Base-by-base conservation (phyloP, 345 rosid species). In the Salix dunnii region DNA sequence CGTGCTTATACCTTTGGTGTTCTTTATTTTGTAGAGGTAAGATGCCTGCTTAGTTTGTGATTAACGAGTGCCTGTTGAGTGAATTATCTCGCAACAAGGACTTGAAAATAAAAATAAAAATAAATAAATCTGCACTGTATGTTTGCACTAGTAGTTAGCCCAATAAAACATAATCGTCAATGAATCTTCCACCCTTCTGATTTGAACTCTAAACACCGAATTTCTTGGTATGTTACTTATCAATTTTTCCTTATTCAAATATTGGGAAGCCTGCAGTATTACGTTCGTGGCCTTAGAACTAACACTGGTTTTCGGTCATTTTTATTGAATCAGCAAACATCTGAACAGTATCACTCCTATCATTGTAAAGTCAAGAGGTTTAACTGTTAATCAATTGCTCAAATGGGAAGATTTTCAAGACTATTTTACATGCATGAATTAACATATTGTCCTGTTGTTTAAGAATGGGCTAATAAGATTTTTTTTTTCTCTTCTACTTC, bases 1-100 rank as follows among this genome's bases (percentile, higher is more conserved):
- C 97, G 97, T 8, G 97, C 99, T 46, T 95, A 95, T 82, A 90
- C 97, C 40, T 92, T 92, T 8, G 97, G 99, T 53, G 96, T 90
- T 76, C 96, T 95, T 43, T 92, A 91, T 74, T 95, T 95, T 80
- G 99, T 95, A 8, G 99, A 95, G 97, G 97, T 49, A 42, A 35
- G 23, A 21, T 53, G 2, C 55, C 11, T 63, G 7, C 23, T 16
- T 23, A 35, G 51, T 8, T 48, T 20, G 68, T 33, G 31, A 65
- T 14, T 23, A 3, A 3, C 49, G 21, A 43, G 25, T 21, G 6
- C 69, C 13, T 30, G 33, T 5, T 58, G 36, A 36, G 21, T 3
- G 36, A 14, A 25, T 2, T 20, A 23, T 42, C 25, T 21, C 27
- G 6, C 48, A 10, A 55, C 1, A 42, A 23, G 7, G 51, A 36